Conservation (phyloP, 2,329 filamentous ascomycete species). For the Scedosporium apiospermum region DNA sequence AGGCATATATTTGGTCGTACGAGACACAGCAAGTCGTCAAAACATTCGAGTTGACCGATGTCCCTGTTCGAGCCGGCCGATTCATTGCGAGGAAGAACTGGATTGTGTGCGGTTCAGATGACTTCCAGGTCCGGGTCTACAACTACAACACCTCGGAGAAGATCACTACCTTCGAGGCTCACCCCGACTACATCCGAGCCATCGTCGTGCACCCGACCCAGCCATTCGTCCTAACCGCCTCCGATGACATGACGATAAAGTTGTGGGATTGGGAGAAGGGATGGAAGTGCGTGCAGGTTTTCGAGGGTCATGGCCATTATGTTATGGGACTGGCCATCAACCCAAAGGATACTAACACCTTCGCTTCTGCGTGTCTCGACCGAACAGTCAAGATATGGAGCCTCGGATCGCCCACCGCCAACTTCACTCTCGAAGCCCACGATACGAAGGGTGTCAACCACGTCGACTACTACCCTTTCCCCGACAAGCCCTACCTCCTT, state of each 20-base stretch:
- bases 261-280: slow-evolving; percentile 98
- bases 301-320: slow-evolving; percentile 92
- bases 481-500: slow-evolving; percentile 76
- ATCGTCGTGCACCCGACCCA: slow-evolving; percentile 93
- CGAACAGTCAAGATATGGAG: slow-evolving; percentile 94
- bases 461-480: slow-evolving; percentile 78
- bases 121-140: slow-evolving; percentile 81
- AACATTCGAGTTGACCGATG: slow-evolving; percentile 97
- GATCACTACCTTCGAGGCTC: slow-evolving; percentile 92
- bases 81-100: slow-evolving; percentile 98
- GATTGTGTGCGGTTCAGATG: slow-evolving; percentile 93
- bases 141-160: slow-evolving; percentile 99
- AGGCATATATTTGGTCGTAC: slow-evolving; percentile 99
- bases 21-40: slow-evolving; percentile 96
- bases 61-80: slow-evolving; percentile 90
- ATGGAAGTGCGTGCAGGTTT: slow-evolving; percentile 96
- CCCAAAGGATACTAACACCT: slow-evolving; percentile 88
- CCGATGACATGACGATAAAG: slow-evolving; percentile 98
- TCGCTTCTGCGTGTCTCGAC: slow-evolving; percentile 90
- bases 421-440: slow-evolving; percentile 94
- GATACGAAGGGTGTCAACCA: slow-evolving; percentile 97
- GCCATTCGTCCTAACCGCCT: slow-evolving; percentile 90
- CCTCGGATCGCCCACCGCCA: slow-evolving; percentile 83
- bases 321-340: slow-evolving; percentile 97
- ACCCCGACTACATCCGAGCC: slow-evolving; percentile 96